Base-by-base conservation (phyloP, 306 rosid genomes). In the Datisca glomerata region DNA sequence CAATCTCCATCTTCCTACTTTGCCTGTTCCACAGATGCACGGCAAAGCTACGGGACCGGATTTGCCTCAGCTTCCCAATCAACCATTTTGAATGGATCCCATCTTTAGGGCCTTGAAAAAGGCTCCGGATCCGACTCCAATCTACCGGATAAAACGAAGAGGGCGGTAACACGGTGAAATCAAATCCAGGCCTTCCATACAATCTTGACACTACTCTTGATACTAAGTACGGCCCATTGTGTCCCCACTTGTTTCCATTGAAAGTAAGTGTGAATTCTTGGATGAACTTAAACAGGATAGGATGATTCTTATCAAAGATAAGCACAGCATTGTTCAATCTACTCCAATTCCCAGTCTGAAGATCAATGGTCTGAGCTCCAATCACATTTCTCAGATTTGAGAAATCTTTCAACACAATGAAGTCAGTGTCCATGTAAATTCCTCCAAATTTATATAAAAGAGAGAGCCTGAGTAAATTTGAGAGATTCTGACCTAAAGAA, bases 201-300 rank as follows among this genome's bases (percentile, higher is more conserved):
- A 89, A 49, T 47, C 95, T 72, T 1, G 93, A 67, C 2, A 83
- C 83, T 3, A 89, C 97, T 49, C 97, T 77, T 1, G 97, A 89
- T 15, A 89, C 93, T 37, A 89, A 27, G 57, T 89, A 89, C 24
- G 97, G 97, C 9, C 97, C 97, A 37, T 89, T 89, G 46, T 89
- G 95, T 8, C 97, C 97, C 97, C 97, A 89, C 53, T 72, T 89
- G 71, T 75, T 80, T 34, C 97, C 97, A 56, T 89, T 72, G 51
- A 80, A 89, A 3, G 97, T 83, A 18, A 71, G 75, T 2, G 91
- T 78, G 48, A 89, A 89, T 69, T 89, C 97, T 37, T 80, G 51
- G 48, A 89, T 89, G 60, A 89, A 84, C 61, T 70, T 60, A 50
- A 63, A 71, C 24, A 89, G 73, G 13, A 89, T 54, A 13, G 95